Base-by-base conservation (phyloP, 2,329 filamentous ascomycete genomes). In the Alternaria viburni region DNA sequence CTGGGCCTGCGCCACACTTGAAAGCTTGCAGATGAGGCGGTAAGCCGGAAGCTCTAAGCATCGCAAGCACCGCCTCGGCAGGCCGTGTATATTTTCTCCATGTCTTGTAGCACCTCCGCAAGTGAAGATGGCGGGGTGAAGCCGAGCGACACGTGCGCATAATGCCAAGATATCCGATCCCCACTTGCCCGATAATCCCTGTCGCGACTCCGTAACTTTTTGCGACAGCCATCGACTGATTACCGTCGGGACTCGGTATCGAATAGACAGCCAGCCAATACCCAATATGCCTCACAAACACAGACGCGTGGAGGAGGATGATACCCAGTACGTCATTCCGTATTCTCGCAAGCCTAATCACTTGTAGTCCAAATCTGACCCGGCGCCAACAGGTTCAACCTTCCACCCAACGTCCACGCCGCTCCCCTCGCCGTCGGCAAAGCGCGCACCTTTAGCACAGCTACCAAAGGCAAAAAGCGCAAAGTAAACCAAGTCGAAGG, bases 271-370 rank as follows among this genome's bases (percentile, higher is more conserved):
- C 21, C 50, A 26, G 8, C 26, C 26, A 32, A 50, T 49, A 59
- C 50, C 58, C 61, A 68, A 62, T 32, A 96, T 96, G 93, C 93
- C 93, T 79, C 92, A 95, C 83, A 96, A 96, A 82, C 93, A 96
- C 79, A 95, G 91, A 67, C 86, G 91, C 69, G 87, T 87, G 67
- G 84, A 78, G 12, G 72, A 71, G n/a, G 77, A 81, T 63, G 75
- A 78, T 28, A 69, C 75, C 25, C 71, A 79, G 80, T 82, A 72
- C 55, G 72, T 70, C 32, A 45, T 32, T 26, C 8, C 28, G 17
- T 55, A 12, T 28, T 45, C 10, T 17, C 25, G 15, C 36, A n/a
- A 57, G 62, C 69, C 59, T 13, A 54, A 44, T 2, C 23, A 36
- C 28, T 17, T 23, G 4, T 15, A 13, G 9, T 25, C n/a, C 13